These are phyloP conservation scores for Hippophae tibetana DNA, from an alignment of 306 rosid genomes.

Conservation along the genomic window DNA sequence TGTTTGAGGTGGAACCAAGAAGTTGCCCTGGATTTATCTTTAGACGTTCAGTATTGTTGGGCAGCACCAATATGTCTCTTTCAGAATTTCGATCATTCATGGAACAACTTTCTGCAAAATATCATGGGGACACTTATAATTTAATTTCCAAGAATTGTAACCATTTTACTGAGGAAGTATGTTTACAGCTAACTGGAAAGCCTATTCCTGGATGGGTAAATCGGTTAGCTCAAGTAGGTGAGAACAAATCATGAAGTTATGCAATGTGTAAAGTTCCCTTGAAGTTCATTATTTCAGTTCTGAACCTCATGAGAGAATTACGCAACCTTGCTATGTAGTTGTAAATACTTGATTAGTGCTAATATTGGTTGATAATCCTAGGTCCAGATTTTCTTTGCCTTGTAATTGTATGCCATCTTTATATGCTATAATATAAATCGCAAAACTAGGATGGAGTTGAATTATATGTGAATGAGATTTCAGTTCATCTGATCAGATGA, in stretches of 20 bases:
- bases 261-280: conserved; percentile 6
- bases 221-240: conserved; percentile 83
- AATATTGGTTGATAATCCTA: not conserved
- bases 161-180: conserved; percentile 86
- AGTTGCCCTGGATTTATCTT: conserved; percentile 94
- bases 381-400: not conserved
- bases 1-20: conserved; percentile 93
- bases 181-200: conserved; percentile 69
- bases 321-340: not conserved
- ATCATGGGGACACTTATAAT: conserved; percentile 92
- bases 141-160: conserved; percentile 92
- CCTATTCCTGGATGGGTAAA: conserved; percentile 95
- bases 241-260: conserved; percentile 21
- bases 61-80: conserved; percentile 70
- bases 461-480: conserved; percentile 9
- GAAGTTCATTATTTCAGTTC: not conserved
- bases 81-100: conserved; percentile 67
- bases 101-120: conserved; percentile 64
- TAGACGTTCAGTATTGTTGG: conserved; percentile 69
- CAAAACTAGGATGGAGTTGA: not conserved
- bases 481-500: conserved; percentile 30
- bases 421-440: not conserved
- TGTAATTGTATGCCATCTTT: not conserved
- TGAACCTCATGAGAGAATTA: not conserved
- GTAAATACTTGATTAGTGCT: not conserved